These are phyloP conservation scores for Phytopythium chamaehyphon DNA, from an alignment of 352 stramenopile genomes.

Conservation along the genomic window DNA sequence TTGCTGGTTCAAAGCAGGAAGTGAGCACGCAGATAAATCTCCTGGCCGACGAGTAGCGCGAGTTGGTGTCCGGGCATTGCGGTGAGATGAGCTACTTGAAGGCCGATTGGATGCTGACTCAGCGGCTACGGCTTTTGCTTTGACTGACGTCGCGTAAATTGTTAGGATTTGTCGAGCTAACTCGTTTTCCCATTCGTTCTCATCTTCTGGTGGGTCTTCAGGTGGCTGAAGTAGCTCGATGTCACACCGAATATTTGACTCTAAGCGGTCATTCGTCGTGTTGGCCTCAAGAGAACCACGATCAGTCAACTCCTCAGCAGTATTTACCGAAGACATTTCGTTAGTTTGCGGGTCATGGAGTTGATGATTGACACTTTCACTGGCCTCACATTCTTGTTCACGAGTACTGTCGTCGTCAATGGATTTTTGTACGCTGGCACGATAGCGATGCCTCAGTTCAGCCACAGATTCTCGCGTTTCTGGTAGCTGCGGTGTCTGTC, in stretches of 20 bases:
- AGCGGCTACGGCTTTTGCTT: constrained; percentile 34
- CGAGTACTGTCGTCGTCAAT: neutral
- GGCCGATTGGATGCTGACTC: neutral
- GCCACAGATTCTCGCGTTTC: constrained; percentile 23
- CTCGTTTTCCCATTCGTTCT: constrained; percentile 89
- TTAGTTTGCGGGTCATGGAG: too few relatives aligned
- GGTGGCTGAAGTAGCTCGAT: constrained; percentile 54
- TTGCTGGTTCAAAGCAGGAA: neutral
- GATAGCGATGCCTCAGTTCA: constrained; percentile 20
- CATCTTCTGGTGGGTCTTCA: constrained; percentile 44
- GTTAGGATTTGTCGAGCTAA: constrained; percentile 87
- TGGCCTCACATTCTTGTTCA: neutral
- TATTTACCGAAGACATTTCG: too few relatives aligned
- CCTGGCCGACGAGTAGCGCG: neutral
- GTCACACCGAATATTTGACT: constrained; percentile 17
- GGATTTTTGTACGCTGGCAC: neutral
- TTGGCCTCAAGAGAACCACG: too few relatives aligned
- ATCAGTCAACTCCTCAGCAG: too few relatives aligned
- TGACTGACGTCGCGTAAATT: constrained; percentile 79
- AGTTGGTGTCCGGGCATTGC: neutral
- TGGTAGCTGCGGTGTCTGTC: constrained; percentile 5
- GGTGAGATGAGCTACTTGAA: neutral
- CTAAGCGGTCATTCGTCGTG: too few relatives aligned
- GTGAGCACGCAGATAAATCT: neutral
- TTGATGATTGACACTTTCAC: neutral